Evolutionary conservation across 371 early-diverging fungal species (phyloP).

Genomic region (Entomophthora muscae): DNA sequence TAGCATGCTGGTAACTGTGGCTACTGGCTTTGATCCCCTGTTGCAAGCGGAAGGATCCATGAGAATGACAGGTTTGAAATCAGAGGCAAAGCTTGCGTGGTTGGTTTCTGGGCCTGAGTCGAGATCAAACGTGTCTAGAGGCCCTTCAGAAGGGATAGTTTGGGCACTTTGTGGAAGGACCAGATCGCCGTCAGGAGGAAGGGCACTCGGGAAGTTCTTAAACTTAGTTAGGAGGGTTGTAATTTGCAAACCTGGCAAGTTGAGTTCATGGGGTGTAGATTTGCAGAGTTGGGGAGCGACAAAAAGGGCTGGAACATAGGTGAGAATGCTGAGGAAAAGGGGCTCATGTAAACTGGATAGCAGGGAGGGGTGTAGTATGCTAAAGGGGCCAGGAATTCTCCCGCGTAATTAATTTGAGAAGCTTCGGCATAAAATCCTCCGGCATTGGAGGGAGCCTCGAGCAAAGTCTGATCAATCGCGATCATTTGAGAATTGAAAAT

Average conservation of each 20-base stretch:
- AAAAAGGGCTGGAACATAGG: background rate
- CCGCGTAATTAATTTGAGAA: background rate
- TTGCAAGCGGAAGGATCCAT: background rate
- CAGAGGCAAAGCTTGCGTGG: background rate
- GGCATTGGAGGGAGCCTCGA: too few species aligned
- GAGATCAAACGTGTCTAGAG: background rate
- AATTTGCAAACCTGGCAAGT: background rate
- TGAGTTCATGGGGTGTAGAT: background rate
- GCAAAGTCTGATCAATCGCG: too few species aligned
- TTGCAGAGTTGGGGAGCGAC: background rate
- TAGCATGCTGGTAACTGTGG: background rate
- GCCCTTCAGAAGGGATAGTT: background rate
- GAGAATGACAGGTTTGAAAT: background rate
- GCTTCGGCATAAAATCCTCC: too few species aligned
- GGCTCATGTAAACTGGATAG: background rate
- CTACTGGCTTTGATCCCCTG: background rate
- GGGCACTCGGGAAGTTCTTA: background rate
- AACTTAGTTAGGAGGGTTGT: background rate
- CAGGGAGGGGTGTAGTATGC: background rate
- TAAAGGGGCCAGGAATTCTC: background rate
- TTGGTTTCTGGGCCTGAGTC: background rate
- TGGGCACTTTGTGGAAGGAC: background rate
- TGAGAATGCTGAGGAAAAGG: background rate
- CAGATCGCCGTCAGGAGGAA: background rate
- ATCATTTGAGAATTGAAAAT: too few species aligned